Evolutionary conservation across 2,329 filamentous ascomycete genomes (phyloP), one percentile per base, ranked within the genome.

Genomic region (Penicillium sp.): DNA sequence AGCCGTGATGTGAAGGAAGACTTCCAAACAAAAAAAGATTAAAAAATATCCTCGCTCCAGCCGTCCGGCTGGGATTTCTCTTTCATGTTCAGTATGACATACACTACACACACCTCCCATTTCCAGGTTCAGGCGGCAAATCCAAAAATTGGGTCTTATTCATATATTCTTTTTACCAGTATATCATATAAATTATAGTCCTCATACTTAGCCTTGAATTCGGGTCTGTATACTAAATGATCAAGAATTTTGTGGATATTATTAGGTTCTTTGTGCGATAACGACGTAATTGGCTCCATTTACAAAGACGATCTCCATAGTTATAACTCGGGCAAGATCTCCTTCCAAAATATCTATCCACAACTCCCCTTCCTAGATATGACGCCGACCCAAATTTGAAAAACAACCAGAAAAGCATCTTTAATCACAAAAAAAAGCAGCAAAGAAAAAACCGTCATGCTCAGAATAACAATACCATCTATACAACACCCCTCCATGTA

Each of bases 11-110:
- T 69, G 67, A 73, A 70, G 71, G 70, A 74, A 68, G 66, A 70
- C 63, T 68, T 68, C 63, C 68, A 68, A 70, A 72, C 70, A 73
- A 73, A 73, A 70, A 72, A 72, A 70, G 64, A 72, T 69, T 73
- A 67, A 72, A 74, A 69, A 76, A 74, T 74, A 72, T 33, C 73
- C 73, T 73, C 67, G 65, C 70, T 73, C 74, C 71, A 75, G 72
- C 72, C 69, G 66, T 54, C 63, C 57, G 64, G 72, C 74, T 72
- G 70, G 73, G 65, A 70, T 72, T 58, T 38, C 33, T 70, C 66
- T 73, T 71, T 74, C 64, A 75, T 75, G 71, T 74, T 73, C 65
- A 75, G 73, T 75, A 76, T 70, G 72, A 74, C 68, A 67, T 74
- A 67, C 72, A 66, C 72, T 72, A 66, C 72, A 66, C 65, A 71